A percentile compares a stretch with the other conserved stretches of the same genome.
These are phyloP conservation scores for Haplographium delicatum DNA, from an alignment of 495 filamentous ascomycete species.

Conservation along the genomic window DNA sequence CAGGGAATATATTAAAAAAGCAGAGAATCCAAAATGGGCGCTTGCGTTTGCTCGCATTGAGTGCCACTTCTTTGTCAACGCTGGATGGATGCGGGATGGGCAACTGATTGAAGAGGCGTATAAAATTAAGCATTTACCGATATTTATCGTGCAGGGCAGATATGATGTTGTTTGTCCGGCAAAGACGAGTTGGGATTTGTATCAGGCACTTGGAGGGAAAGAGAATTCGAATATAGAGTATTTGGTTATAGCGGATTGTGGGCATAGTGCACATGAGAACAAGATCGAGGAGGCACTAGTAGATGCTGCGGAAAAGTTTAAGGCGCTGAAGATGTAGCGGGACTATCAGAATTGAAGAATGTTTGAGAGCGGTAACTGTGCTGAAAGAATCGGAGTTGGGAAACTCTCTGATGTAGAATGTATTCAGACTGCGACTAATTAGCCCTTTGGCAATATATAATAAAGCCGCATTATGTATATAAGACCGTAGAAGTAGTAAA, in stretches of 20 bases:
- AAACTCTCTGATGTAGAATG: too few relatives aligned
- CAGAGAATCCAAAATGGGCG: slow-evolving; percentile 34
- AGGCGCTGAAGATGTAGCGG: slow-evolving; percentile 10
- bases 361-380: neutral
- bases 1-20: slow-evolving; percentile 17
- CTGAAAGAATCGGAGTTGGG: neutral
- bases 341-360: neutral
- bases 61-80: slow-evolving; percentile 35
- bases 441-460: too few relatives aligned
- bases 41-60: slow-evolving; percentile 27
- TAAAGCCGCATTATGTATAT: too few relatives aligned
- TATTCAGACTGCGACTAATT: too few relatives aligned
- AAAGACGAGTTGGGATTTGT: slow-evolving; percentile 36
- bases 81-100: slow-evolving; percentile 33
- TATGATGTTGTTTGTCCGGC: slow-evolving; percentile 41
- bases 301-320: slow-evolving; percentile 23
- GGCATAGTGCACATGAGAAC: slow-evolving; percentile 29
- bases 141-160: slow-evolving; percentile 40
- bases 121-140: slow-evolving; percentile 37
- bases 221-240: slow-evolving; percentile 29
- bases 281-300: slow-evolving; percentile 20
- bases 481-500: too few relatives aligned
- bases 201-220: slow-evolving; percentile 30
- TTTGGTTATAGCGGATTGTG: slow-evolving; percentile 32
- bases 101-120: slow-evolving; percentile 34